A percentile compares a stretch with the other conserved stretches of the same genome.
These are phyloP conservation scores for Iberis amara DNA, from an alignment of 441 rosid genomes.

Conservation along the genomic window DNA sequence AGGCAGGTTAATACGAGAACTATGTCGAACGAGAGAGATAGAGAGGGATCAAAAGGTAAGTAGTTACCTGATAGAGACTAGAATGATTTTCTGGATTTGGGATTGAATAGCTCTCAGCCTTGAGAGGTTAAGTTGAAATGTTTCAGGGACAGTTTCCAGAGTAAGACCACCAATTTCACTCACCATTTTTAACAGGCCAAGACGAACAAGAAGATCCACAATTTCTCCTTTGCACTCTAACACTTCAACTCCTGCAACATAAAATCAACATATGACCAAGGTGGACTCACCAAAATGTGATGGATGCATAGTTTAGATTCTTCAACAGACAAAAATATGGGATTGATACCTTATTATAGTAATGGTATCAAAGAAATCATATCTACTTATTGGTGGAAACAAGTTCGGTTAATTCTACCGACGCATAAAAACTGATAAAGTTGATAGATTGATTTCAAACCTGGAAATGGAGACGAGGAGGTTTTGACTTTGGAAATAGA, in stretches of 20 bases:
- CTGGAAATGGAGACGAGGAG: constrained; percentile 24
- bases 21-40: background rate
- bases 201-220: constrained; percentile 63
- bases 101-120: constrained; percentile 76
- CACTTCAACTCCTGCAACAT: constrained; percentile 40
- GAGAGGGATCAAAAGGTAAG: constrained; percentile 2
- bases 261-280: constrained; percentile 12
- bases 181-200: constrained; percentile 69
- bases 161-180: constrained; percentile 56
- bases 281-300: background rate
- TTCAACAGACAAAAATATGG: constrained; percentile 2
- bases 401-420: background rate
- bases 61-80: constrained; percentile 61
- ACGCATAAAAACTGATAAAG: background rate
- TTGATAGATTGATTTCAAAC: constrained; percentile 16
- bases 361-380: background rate
- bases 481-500: constrained; percentile 23
- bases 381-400: background rate
- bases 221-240: constrained; percentile 70
- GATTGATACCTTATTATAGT: background rate
- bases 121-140: constrained; percentile 57
- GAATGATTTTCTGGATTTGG: constrained; percentile 75
- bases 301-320: background rate
- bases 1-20: background rate
- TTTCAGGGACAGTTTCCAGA: constrained; percentile 64